Conservation (phyloP, 2,329 filamentous ascomycete species). For the Colletotrichum sidae region DNA sequence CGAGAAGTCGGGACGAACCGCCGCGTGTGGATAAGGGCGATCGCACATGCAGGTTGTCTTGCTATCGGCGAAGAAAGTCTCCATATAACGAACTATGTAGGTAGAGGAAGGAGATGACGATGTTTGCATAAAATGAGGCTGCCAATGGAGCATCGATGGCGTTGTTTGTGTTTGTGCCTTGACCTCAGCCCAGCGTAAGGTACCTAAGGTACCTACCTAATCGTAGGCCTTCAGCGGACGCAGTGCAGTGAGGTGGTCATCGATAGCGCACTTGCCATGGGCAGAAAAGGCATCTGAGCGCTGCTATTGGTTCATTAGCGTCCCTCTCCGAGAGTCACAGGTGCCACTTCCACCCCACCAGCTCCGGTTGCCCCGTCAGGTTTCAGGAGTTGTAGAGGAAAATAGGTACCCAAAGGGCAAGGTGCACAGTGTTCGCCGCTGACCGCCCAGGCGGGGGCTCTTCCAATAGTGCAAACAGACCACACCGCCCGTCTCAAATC, state of each 20-base stretch:
- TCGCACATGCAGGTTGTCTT: conserved; percentile 1
- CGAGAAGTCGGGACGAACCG: conserved; percentile 24
- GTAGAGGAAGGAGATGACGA: too few species aligned
- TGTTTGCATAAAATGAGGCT: not conserved
- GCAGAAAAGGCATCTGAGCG: too few species aligned
- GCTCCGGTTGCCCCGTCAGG: conserved; percentile 49
- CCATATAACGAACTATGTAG: not conserved
- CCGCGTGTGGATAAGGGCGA: not conserved
- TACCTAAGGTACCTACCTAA: too few species aligned
- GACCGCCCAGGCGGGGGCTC: not conserved
- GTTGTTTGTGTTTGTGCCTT: too few species aligned
- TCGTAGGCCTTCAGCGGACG: too few species aligned
- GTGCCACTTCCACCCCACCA: not conserved
- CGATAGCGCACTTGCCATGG: too few species aligned
- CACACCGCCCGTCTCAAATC: conserved; percentile 23
- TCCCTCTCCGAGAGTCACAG: not conserved
- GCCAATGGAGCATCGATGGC: too few species aligned
- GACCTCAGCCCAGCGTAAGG: too few species aligned
- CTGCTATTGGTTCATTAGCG: not conserved
- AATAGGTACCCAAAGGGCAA: not conserved
- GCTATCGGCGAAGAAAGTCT: too few species aligned
- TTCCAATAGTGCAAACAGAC: conserved; percentile 9
- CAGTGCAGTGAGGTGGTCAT: too few species aligned
- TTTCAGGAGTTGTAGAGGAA: conserved; percentile 38
- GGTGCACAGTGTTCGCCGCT: conserved; percentile 15